Evolutionary conservation across 768 basidiomycete species (phyloP).

Genomic region (Pulveroboletus sp.): DNA sequence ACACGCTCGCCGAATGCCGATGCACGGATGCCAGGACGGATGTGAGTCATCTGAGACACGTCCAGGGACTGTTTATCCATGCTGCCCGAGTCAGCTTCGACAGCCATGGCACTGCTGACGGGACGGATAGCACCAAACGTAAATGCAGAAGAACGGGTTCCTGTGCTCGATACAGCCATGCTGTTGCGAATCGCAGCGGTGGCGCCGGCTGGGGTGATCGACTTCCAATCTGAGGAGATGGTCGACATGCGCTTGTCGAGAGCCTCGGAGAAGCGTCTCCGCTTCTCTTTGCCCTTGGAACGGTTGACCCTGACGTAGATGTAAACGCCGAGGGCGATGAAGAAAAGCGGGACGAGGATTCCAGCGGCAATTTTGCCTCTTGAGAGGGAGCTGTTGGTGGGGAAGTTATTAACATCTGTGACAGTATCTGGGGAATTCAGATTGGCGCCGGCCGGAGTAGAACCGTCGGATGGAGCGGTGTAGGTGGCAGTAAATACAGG

Average conservation of each 20-base stretch:
- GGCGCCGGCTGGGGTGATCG: constrained; percentile 65
- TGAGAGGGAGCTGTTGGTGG: constrained; percentile 35
- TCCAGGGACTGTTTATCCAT: constrained; percentile 41
- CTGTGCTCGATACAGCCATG: constrained; percentile 44
- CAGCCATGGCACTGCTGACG: constrained; percentile 40
- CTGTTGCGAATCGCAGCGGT: constrained; percentile 68
- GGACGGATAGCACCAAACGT: constrained; percentile 56
- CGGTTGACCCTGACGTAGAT: constrained; percentile 56
- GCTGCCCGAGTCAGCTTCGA: constrained; percentile 37
- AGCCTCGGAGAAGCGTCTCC: constrained; percentile 56
- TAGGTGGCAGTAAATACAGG: constrained; percentile 70
- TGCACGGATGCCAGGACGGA: constrained; percentile 54
- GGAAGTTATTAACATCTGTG: constrained; percentile 39
- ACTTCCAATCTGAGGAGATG: constrained; percentile 75
- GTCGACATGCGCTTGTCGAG: constrained; percentile 84
- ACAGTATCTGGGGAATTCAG: constrained; percentile 30
- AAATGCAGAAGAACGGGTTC: constrained; percentile 46
- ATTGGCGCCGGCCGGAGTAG: constrained; percentile 40
- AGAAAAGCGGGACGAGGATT: constrained; percentile 57
- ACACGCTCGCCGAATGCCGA: constrained; percentile 47
- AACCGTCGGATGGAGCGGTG: constrained; percentile 38
- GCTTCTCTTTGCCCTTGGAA: constrained; percentile 44
- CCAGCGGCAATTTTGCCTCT: constrained; percentile 65
- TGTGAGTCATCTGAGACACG: constrained; percentile 36
- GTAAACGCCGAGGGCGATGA: constrained; percentile 42